Evolutionary conservation across 2,329 filamentous ascomycete species (phyloP).

Genomic region (Colletotrichum destructivum): DNA sequence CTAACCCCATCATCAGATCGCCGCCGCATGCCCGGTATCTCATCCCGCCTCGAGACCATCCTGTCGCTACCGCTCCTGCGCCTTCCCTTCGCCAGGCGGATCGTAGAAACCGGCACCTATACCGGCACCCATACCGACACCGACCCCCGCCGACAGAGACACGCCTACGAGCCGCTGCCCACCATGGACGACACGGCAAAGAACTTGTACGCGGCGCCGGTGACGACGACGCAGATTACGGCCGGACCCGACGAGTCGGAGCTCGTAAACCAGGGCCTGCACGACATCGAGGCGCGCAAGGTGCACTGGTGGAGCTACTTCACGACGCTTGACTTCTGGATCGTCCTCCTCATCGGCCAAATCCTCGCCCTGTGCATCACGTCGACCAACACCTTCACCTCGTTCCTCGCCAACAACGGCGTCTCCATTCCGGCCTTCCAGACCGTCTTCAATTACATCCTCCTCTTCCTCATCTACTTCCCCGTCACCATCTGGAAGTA

Average conservation of each 20-base stretch:
- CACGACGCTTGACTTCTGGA: slow-evolving; percentile 88
- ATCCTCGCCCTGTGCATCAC: slow-evolving; percentile 91
- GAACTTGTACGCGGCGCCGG: slow-evolving; percentile 26
- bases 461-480: slow-evolving; percentile 87
- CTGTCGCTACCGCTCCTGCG: slow-evolving; percentile 42
- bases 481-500: slow-evolving; percentile 84
- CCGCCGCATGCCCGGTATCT: slow-evolving; percentile 26
- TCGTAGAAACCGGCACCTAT: slow-evolving; percentile 30
- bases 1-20: slow-evolving; percentile 37
- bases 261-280: slow-evolving; percentile 66
- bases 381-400: slow-evolving; percentile 90
- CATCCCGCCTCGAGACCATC: slow-evolving; percentile 29
- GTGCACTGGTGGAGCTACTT: slow-evolving; percentile 81
- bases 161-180: slow-evolving; percentile 31
- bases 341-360: slow-evolving; percentile 86
- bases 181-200: slow-evolving; percentile 35
- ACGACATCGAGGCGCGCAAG: slow-evolving; percentile 68
- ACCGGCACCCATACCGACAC: slow-evolving; percentile 29
- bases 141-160: slow-evolving; percentile 29
- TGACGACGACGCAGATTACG: slow-evolving; percentile 43
- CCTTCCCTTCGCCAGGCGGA: slow-evolving; percentile 45
- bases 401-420: slow-evolving; percentile 75
- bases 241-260: slow-evolving; percentile 49
- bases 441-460: slow-evolving; percentile 92
- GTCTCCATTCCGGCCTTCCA: slow-evolving; percentile 96